phyloP scores from a whole-genome alignment of 768 basidiomycete genomes.

The Amanita pallidorosea region DNA sequence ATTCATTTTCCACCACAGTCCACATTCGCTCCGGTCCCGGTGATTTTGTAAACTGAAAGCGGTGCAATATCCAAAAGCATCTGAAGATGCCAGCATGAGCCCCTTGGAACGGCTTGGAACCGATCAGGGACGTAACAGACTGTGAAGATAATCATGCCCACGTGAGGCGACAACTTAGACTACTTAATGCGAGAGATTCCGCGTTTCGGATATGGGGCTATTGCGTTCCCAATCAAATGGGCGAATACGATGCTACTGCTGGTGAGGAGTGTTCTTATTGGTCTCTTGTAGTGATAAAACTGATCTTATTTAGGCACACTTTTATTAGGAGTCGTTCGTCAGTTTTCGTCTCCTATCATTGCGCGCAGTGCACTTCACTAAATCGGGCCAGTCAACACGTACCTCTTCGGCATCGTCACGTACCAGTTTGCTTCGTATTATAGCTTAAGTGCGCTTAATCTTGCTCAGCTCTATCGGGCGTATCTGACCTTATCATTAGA shows the following conservation, averaged over 20 bases:
- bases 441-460: background rate
- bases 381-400: slow-evolving; percentile 5
- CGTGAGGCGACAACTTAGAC: background rate
- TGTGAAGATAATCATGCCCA: too few relatives aligned
- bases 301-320: background rate
- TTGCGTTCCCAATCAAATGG: background rate
- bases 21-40: background rate
- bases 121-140: too few relatives aligned
- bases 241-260: background rate
- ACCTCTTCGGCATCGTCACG: slow-evolving; percentile 6
- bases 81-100: too few relatives aligned
- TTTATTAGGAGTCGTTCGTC: background rate
- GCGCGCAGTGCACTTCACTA: background rate
- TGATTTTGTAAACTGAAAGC: background rate
- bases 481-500: background rate
- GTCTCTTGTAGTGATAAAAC: background rate
- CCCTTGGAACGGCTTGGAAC: too few relatives aligned
- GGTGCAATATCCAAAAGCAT: too few relatives aligned
- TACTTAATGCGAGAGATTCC: background rate
- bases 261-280: background rate
- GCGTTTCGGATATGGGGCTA: background rate
- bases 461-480: background rate
- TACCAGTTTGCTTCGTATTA: slow-evolving; percentile 6
- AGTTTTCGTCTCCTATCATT: background rate
- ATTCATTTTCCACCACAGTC: too few relatives aligned